Evolutionary conservation across 352 stramenopile species (phyloP), one percentile per base, ranked within the genome.

Genomic region (Globisporangium takayamanum): DNA sequence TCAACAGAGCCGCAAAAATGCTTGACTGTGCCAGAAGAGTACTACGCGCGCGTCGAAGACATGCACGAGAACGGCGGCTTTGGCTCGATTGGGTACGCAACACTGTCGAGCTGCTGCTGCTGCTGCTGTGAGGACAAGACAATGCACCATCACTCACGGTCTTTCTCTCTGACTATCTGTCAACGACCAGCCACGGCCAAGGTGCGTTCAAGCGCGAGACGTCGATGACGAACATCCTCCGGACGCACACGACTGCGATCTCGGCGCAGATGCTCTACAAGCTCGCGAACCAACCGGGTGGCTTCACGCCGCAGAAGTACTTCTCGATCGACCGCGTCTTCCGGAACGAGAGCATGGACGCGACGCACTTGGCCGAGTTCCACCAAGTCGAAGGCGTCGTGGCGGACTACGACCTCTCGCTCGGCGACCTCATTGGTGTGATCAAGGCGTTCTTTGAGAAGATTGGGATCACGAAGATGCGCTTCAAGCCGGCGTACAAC

Each of bases 401-500:
- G 16, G 97, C 97, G 8, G 97, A 99, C 88, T 98, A 99, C 70
- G 93, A 99, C 74, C 76, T 99, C 39, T 97, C 84, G 55, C 82
- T 99, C 12, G 97, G 96, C 58, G 96, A 99, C 72, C 85, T 99
- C 60, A 99, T 99, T 67, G 97, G 97, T 57, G 96, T 97, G 30
- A 99, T 99, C 78, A 95, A 98, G 72, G 97, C 97, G n/a, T 99
- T 99, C 83, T 99, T 99, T 81, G 84, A 96, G 53, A 98, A 98
- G 73, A 98, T 98, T 41, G 92, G 92, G 52, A 98, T 98, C 68
- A 98, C 91, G 33, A 79, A 99, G 75, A 93, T 99, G 70, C 96
- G 97, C 73, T 99, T 99, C 89, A 99, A 99, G 84, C 97, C 97
- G 18, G 97, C 97, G 26, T 99, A 99, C 84, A 99, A 99, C 76